Conservation (phyloP, 441 rosid species). For the Hura crepitans region DNA sequence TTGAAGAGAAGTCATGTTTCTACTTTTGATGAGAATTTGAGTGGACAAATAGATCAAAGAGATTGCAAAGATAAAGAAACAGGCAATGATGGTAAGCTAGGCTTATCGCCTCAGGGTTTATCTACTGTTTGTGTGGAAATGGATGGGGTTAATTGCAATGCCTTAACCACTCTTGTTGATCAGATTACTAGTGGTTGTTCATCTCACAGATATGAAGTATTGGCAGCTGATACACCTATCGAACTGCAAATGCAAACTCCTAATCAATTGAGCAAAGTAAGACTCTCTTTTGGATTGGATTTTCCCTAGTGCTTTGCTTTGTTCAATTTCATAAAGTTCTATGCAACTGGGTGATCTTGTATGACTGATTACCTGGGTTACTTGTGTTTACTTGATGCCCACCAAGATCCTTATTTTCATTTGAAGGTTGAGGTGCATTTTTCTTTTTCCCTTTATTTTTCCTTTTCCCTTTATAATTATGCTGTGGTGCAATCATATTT, state of each 20-base stretch:
- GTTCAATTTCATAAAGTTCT: constrained; percentile 17
- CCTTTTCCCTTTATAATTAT: background rate
- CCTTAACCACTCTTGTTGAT: constrained; percentile 21
- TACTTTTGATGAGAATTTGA: constrained; percentile 19
- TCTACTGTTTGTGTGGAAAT: constrained; percentile 24
- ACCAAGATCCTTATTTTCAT: background rate
- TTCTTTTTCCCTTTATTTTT: background rate
- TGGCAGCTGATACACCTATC: constrained; percentile 23
- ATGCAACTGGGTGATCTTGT: constrained; percentile 5
- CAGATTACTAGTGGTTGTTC: constrained; percentile 21
- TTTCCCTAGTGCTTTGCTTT: constrained; percentile 14
- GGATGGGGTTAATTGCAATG: constrained; percentile 29
- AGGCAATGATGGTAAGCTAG: constrained; percentile 24
- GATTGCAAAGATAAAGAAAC: constrained; percentile 26
- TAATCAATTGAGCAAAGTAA: constrained; percentile 29
- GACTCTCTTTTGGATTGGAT: constrained; percentile 23
- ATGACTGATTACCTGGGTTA: background rate
- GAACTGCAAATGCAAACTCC: constrained; percentile 24
- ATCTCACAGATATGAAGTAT: constrained; percentile 25
- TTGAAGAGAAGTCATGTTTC: constrained; percentile 25
- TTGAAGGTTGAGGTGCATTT: background rate
- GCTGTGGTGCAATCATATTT: background rate
- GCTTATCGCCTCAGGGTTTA: constrained; percentile 24
- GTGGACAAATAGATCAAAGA: constrained; percentile 20
- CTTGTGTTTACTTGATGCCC: background rate